Evolutionary conservation across 116 monocot genomes (phyloP).

Genomic region (Iris pallida): DNA sequence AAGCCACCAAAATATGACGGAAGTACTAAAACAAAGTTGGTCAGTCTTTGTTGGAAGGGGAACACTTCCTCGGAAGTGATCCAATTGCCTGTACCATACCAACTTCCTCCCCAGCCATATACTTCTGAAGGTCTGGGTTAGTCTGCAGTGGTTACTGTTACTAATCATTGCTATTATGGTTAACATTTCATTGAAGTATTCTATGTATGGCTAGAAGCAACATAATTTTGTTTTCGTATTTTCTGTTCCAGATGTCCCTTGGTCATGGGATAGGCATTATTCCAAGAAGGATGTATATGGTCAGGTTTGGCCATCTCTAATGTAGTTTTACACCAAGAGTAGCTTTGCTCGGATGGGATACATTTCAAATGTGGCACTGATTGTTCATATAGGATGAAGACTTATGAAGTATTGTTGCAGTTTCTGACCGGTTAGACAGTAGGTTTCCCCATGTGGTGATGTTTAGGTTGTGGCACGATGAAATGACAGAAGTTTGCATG

Average conservation of each 20-base stretch:
- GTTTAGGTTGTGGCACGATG: too few relatives aligned
- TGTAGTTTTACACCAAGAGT: not conserved
- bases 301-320: constrained; percentile 52
- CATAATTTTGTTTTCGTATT: not conserved
- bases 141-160: not conserved
- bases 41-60: constrained; percentile 48
- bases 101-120: constrained; percentile 83
- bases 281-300: constrained; percentile 85
- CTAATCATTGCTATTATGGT: not conserved
- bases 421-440: too few relatives aligned
- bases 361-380: too few relatives aligned
- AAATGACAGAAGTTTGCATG: too few relatives aligned
- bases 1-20: constrained; percentile 3
- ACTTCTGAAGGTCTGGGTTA: constrained; percentile 45
- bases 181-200: not conserved
- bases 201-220: not conserved
- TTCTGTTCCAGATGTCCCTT: constrained; percentile 69
- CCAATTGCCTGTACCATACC: constrained; percentile 73
- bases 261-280: constrained; percentile 90
- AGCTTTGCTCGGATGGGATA: too few relatives aligned
- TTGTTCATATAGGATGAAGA: too few relatives aligned
- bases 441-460: too few relatives aligned
- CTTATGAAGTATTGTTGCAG: too few relatives aligned
- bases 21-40: constrained; percentile 37
- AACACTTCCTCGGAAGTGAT: constrained; percentile 33